phyloP scores from a whole-genome alignment of 2,329 filamentous ascomycete genomes.

The Clonostachys byssicola region DNA sequence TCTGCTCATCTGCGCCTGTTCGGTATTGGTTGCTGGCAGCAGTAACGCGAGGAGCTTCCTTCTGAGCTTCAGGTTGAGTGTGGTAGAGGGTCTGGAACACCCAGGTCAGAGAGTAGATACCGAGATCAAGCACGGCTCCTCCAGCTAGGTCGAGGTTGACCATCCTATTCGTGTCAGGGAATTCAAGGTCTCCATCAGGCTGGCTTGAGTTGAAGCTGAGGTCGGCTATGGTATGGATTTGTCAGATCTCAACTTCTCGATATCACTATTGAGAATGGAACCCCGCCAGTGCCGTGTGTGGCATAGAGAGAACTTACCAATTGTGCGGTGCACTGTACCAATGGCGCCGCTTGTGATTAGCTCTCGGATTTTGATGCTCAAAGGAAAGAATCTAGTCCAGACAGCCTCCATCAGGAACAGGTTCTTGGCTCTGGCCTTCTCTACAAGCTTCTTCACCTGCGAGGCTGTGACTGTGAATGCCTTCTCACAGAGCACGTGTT shows the following conservation, averaged over 20 bases:
- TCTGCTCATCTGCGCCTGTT: constrained; percentile 74
- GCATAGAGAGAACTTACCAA: constrained; percentile 28
- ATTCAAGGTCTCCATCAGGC: constrained; percentile 52
- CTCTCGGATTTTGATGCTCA: constrained; percentile 72
- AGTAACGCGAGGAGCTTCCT: constrained; percentile 64
- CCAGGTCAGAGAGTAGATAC: constrained; percentile 88
- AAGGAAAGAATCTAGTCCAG: constrained; percentile 85
- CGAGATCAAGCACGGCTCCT: constrained; percentile 77
- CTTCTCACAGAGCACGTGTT: constrained; percentile 90
- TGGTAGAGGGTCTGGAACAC: constrained; percentile 87
- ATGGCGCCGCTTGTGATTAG: constrained; percentile 51
- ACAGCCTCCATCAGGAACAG: constrained; percentile 83
- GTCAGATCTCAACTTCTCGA: constrained; percentile 4
- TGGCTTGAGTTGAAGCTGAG: constrained; percentile 56
- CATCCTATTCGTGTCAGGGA: constrained; percentile 66
- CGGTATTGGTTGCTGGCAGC: constrained; percentile 68
- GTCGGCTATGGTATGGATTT: constrained; percentile 35
- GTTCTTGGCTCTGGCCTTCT: constrained; percentile 68
- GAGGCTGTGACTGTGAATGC: constrained; percentile 79
- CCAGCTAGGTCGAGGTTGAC: constrained; percentile 80
- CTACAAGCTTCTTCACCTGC: constrained; percentile 69
- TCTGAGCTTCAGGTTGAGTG: constrained; percentile 62
- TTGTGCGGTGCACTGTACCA: constrained; percentile 57
- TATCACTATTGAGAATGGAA: not conserved
- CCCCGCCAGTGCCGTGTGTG: not conserved